Conservation (phyloP, 1,284 basidiomycete species). For the Trichosporon coremiiforme region DNA sequence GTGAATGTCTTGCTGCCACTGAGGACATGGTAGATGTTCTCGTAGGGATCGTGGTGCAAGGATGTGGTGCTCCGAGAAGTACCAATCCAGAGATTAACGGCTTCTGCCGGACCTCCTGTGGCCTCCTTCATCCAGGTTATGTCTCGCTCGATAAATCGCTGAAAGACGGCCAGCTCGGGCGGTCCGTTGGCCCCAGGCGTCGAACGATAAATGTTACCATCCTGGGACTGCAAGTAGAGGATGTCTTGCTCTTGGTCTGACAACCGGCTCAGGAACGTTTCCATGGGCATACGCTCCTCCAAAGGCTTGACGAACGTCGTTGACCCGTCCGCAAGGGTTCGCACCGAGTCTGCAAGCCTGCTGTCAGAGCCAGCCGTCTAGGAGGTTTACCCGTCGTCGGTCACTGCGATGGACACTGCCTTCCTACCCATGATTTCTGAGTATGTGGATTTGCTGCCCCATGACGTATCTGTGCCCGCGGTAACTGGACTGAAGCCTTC, state of each 20-base stretch:
- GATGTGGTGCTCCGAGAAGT: slow-evolving; percentile 73
- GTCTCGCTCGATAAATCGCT: slow-evolving; percentile 66
- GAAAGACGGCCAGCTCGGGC: slow-evolving; percentile 68
- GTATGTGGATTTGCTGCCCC: slow-evolving; percentile 37
- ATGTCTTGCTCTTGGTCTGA: slow-evolving; percentile 56
- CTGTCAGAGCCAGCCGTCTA: slow-evolving; percentile 1
- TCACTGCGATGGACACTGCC: slow-evolving; percentile 72
- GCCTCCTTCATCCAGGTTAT: slow-evolving; percentile 74
- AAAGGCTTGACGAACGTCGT: slow-evolving; percentile 78
- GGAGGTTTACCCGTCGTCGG: slow-evolving; percentile 72
- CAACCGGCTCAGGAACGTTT: slow-evolving; percentile 59
- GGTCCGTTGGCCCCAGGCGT: slow-evolving; percentile 34
- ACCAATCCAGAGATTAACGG: slow-evolving; percentile 90
- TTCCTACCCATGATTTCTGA: slow-evolving; percentile 61
- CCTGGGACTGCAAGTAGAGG: slow-evolving; percentile 83
- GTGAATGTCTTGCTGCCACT: slow-evolving; percentile 81
- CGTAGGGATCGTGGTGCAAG: slow-evolving; percentile 77
- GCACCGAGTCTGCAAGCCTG: slow-evolving; percentile 78
- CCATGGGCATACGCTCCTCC: slow-evolving; percentile 68
- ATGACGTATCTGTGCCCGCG: slow-evolving; percentile 27
- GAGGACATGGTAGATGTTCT: slow-evolving; percentile 86
- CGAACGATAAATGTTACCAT: slow-evolving; percentile 73
- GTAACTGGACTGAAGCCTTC: slow-evolving; percentile 42
- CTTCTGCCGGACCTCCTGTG: slow-evolving; percentile 71
- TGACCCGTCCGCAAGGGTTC: slow-evolving; percentile 59